Percentiles rank a stretch among this genome's conserved stretches.
Conservation (phyloP, 2,329 filamentous ascomycete species). For the Epichloe glyceriae region DNA sequence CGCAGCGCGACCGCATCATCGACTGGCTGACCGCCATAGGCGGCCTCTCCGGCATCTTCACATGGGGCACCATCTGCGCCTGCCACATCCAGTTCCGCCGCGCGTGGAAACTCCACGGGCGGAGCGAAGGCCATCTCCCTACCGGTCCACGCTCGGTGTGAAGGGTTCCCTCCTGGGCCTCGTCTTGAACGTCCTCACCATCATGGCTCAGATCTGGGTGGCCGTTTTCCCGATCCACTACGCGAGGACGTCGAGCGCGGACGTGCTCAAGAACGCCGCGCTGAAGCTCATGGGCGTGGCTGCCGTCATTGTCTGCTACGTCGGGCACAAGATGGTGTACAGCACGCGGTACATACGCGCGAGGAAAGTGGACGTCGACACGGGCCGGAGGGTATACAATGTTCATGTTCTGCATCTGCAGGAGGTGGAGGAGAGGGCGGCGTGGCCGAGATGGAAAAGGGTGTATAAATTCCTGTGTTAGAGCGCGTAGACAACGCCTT, state of each 20-base stretch:
- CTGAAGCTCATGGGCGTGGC: neutral
- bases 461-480: conserved; percentile 3
- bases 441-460: conserved; percentile 2
- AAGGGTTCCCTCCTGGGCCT: conserved; percentile 1
- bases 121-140: neutral
- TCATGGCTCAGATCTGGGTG: conserved; percentile 1
- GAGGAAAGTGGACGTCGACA: conserved; percentile 1
- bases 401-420: neutral
- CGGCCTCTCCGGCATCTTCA: conserved; percentile 57
- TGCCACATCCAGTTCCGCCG: conserved; percentile 68
- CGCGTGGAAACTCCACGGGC: neutral
- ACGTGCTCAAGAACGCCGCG: neutral
- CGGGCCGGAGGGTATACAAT: conserved; percentile 2
- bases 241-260: neutral
- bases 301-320: neutral
- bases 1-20: conserved; percentile 48
- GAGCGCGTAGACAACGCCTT: neutral
- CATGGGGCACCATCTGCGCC: conserved; percentile 65
- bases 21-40: conserved; percentile 66
- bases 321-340: neutral
- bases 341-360: neutral
- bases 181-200: neutral
- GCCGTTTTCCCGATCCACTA: neutral
- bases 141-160: conserved; percentile 1
- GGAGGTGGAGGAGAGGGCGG: conserved; percentile 1